A percentile compares a stretch with the other conserved stretches of the same genome.
Conservation (phyloP, 768 basidiomycete genomes). For the Mycena vulgaris region DNA sequence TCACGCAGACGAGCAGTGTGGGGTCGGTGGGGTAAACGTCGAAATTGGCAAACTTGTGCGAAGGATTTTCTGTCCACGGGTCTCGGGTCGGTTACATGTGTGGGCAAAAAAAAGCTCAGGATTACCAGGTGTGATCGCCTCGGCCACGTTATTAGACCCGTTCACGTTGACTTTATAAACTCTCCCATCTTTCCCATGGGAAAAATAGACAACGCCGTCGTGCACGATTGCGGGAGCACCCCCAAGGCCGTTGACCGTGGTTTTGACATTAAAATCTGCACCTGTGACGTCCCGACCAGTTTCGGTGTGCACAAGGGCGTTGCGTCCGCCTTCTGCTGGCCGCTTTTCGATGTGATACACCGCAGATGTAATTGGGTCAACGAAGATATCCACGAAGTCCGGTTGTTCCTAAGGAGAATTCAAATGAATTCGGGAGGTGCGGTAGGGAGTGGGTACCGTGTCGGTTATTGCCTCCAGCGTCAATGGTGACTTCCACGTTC, state of each 20-base stretch:
- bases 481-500: conserved; percentile 74
- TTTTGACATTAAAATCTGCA: conserved; percentile 70
- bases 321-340: conserved; percentile 66
- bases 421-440: background rate
- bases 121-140: conserved; percentile 77
- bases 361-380: conserved; percentile 63
- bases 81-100: conserved; percentile 11
- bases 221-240: conserved; percentile 69
- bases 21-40: conserved; percentile 67
- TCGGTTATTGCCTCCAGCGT: conserved; percentile 66
- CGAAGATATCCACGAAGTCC: conserved; percentile 59
- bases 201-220: conserved; percentile 66
- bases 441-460: conserved; percentile 43
- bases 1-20: conserved; percentile 70
- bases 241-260: conserved; percentile 78
- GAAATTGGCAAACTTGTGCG: conserved; percentile 76
- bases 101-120: conserved; percentile 19
- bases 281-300: conserved; percentile 68
- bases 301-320: conserved; percentile 69
- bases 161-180: conserved; percentile 58
- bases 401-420: conserved; percentile 46
- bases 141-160: conserved; percentile 44
- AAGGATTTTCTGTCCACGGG: conserved; percentile 57
- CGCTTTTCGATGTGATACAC: conserved; percentile 75
- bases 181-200: conserved; percentile 63